Percentiles rank a stretch among this genome's conserved stretches.
phyloP scores from a whole-genome alignment of 139 green algal species.

The Micractinium conductrix region DNA sequence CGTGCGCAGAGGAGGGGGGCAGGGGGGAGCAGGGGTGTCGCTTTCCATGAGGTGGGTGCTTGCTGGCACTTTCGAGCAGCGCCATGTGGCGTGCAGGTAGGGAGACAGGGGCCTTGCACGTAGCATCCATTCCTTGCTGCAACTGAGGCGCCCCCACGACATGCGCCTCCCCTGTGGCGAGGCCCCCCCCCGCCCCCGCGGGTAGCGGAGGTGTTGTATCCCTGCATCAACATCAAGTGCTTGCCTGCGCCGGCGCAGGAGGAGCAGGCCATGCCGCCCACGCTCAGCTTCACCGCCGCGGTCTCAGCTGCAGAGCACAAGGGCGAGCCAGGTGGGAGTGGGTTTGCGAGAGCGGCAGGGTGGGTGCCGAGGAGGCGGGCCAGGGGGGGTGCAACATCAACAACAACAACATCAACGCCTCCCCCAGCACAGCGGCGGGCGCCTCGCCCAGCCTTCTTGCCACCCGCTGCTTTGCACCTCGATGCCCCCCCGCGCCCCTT shows the following conservation, averaged over 20 bases:
- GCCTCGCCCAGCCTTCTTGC: background rate
- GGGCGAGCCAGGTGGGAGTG: too few species aligned
- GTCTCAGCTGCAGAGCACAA: background rate
- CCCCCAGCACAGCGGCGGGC: background rate
- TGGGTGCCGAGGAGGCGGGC: too few species aligned
- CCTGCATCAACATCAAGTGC: background rate
- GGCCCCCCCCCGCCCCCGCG: too few species aligned
- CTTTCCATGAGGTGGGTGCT: background rate
- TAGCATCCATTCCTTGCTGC: background rate
- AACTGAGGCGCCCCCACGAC: background rate
- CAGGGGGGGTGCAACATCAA: background rate
- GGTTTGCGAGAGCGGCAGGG: too few species aligned
- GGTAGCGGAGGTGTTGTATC: too few species aligned
- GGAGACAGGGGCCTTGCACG: background rate
- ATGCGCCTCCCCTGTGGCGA: background rate
- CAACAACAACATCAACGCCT: background rate
- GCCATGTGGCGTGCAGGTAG: background rate
- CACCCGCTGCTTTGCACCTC: background rate
- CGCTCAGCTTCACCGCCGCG: conserved; percentile 8
- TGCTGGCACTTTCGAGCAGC: background rate
- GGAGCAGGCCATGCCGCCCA: conserved; percentile 23
- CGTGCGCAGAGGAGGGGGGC: background rate
- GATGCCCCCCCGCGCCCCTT: background rate
- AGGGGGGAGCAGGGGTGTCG: background rate
- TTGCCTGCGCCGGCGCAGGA: background rate